Percentiles rank a stretch among this genome's conserved stretches.
These are phyloP conservation scores for Botryococcus braunii DNA, from an alignment of 163 green algal species.

Conservation along the genomic window DNA sequence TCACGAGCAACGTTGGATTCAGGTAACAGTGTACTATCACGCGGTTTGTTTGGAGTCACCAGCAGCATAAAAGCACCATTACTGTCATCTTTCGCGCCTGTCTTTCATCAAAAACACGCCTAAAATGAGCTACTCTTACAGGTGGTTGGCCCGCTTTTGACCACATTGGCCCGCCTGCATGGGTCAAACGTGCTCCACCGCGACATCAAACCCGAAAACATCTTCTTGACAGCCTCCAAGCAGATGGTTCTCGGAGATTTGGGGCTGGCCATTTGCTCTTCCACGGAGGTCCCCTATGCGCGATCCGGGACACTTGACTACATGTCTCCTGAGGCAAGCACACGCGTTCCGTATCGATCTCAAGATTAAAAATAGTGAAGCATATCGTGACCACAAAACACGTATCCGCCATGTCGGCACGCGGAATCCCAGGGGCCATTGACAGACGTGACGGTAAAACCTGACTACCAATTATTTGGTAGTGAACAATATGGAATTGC, in stretches of 20 bases:
- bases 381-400: not conserved
- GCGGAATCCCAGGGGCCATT: not conserved
- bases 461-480: too few species aligned
- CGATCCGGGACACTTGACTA: constrained; percentile 60
- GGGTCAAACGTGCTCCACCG: constrained; percentile 39
- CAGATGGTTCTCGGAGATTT: constrained; percentile 61
- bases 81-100: too few species aligned
- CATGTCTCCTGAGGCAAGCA: constrained; percentile 47
- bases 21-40: too few species aligned
- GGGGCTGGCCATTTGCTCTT: constrained; percentile 36
- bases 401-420: not conserved
- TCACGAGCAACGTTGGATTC: too few species aligned
- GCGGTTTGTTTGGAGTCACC: too few species aligned
- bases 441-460: too few species aligned
- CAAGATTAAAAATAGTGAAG: not conserved
- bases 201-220: constrained; percentile 61
- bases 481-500: too few species aligned
- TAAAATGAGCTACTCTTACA: constrained; percentile 18
- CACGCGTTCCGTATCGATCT: not conserved
- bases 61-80: constrained; percentile 1
- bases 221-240: constrained; percentile 51
- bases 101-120: too few species aligned
- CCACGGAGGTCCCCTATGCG: constrained; percentile 47
- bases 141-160: constrained; percentile 59
- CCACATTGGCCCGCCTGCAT: constrained; percentile 56